Base-by-base conservation (phyloP, 2,329 filamentous ascomycete genomes). In the Ophiostoma piceae region DNA sequence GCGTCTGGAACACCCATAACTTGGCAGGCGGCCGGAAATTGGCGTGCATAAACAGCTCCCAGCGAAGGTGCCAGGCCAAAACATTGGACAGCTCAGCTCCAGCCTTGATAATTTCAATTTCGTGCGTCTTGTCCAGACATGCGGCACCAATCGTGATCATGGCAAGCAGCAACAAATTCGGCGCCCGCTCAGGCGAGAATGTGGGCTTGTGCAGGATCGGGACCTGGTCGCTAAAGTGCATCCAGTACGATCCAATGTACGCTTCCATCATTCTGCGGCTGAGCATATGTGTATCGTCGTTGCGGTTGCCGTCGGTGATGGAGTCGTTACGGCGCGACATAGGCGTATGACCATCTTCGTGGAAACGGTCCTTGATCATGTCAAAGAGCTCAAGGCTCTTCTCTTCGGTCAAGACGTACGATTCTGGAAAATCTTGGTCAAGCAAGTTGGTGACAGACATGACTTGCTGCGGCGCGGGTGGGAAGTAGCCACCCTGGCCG, bases 261-360 rank as follows among this genome's bases (percentile, higher is more conserved):
- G 89, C 90, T 79, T 97, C 92, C 91, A 98, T 96, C 92, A 97
- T 97, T 75, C 90, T 88, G 75, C 94, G 84, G 78, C 94, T 96
- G 72, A 98, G 82, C 82, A 89, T 85, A 71, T 90, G 87, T 32
- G 81, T 80, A 68, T 87, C 84, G 41, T 87, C 81, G 67, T 88
- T 87, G 68, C 90, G 87, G 75, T 96, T 88, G 16, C 94, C 94
- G 37, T 92, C 88, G 70, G 96, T 81, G 35, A 97, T 86, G 67
- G 85, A 86, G 67, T 92, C 91, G 76, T 93, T 92, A 72, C 90
- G 87, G 73, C 90, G 89, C 72, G 90, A 88, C 37, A 91, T 85
- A 0, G 90, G 89, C 0, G 91, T 85, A 74, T 92, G 87, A 35
- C 92, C 88, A 29, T 88, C 89, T 74, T 96, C 92, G 74, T 93